A percentile compares a stretch with the other conserved stretches of the same genome.
These are phyloP conservation scores for Xylaria sp. DNA, from an alignment of 2,329 filamentous ascomycete genomes.

Conservation along the genomic window DNA sequence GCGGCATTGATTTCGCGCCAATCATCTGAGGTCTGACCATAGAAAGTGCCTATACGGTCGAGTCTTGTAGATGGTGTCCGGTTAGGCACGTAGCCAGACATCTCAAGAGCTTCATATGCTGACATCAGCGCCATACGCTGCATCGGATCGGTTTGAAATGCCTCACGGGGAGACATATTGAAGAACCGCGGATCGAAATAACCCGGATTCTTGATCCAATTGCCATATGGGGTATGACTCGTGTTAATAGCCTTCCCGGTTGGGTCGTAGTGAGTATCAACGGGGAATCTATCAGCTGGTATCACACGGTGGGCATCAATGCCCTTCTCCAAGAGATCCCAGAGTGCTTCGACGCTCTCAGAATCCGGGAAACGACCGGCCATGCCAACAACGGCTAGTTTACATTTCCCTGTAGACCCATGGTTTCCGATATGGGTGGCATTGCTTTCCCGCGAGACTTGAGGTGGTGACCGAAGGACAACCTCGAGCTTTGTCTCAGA, in stretches of 20 bases:
- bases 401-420: conserved; percentile 63
- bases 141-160: conserved; percentile 83
- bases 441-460: conserved; percentile 50
- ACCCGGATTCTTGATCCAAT: conserved; percentile 78
- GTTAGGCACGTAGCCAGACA: conserved; percentile 80
- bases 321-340: conserved; percentile 79
- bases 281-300: conserved; percentile 78
- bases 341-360: conserved; percentile 75
- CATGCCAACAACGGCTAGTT: conserved; percentile 88
- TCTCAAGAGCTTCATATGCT: conserved; percentile 83
- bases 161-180: conserved; percentile 86
- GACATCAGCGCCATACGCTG: conserved; percentile 80
- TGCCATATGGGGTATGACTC: conserved; percentile 79
- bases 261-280: conserved; percentile 75
- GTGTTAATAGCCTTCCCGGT: conserved; percentile 80
- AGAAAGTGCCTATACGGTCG: conserved; percentile 74
- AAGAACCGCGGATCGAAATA: conserved; percentile 86
- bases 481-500: conserved; percentile 57
- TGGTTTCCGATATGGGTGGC: conserved; percentile 57
- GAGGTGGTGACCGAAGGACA: conserved; percentile 52
- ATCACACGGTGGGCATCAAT: conserved; percentile 77
- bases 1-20: conserved; percentile 80
- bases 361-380: conserved; percentile 80
- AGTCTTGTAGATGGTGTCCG: conserved; percentile 75
- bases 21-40: conserved; percentile 80